Conservation (phyloP, 1,284 basidiomycete species). For the Leccinum fallax region DNA sequence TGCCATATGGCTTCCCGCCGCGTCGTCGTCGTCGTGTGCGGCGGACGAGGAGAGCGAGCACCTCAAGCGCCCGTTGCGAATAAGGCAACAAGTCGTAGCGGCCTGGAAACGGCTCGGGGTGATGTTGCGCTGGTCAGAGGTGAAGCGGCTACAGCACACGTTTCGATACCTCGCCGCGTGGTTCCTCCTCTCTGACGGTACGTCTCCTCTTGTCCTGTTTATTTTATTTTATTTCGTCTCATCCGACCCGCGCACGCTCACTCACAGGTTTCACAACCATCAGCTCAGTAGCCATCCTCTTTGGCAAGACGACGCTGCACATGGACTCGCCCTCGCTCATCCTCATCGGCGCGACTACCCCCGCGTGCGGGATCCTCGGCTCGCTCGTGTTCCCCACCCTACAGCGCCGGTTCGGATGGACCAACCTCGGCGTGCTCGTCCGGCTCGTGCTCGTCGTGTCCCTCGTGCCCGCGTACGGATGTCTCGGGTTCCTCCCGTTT, state of each 20-base stretch:
- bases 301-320: slow-evolving; percentile 67
- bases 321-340: slow-evolving; percentile 74
- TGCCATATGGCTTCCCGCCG: slow-evolving; percentile 65
- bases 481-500: slow-evolving; percentile 71
- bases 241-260: neutral
- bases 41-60: neutral
- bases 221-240: neutral
- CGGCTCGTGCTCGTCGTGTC: slow-evolving; percentile 68
- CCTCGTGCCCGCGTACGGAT: slow-evolving; percentile 80
- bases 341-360: slow-evolving; percentile 70
- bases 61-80: slow-evolving; percentile 42
- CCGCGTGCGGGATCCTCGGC: slow-evolving; percentile 71
- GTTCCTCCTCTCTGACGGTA: slow-evolving; percentile 90
- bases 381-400: slow-evolving; percentile 71
- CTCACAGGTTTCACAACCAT: slow-evolving; percentile 76
- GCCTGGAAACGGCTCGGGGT: slow-evolving; percentile 69
- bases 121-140: slow-evolving; percentile 72
- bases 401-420: slow-evolving; percentile 61
- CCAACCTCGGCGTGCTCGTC: slow-evolving; percentile 70
- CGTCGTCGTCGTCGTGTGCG: neutral
- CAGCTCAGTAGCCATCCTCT: slow-evolving; percentile 77
- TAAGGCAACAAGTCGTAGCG: slow-evolving; percentile 32
- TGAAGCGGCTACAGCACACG: slow-evolving; percentile 76
- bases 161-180: slow-evolving; percentile 88
- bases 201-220: slow-evolving; percentile 20